Evolutionary conservation across 1,284 basidiomycete genomes (phyloP).

Genomic region (Fomes fomentarius): DNA sequence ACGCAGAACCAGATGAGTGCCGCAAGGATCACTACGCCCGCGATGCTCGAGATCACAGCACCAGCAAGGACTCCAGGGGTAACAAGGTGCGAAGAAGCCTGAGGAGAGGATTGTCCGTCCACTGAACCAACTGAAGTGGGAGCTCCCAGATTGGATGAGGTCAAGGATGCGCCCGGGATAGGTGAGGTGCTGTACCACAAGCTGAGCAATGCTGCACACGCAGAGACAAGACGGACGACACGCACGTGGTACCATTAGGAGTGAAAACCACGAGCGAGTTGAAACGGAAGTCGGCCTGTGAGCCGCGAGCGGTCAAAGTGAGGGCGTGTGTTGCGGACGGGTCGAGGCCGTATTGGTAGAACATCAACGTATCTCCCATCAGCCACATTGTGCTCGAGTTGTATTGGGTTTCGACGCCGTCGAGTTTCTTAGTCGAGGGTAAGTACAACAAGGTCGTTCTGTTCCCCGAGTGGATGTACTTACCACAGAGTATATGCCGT

Average conservation of each 20-base stretch:
- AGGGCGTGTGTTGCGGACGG: conserved; percentile 34
- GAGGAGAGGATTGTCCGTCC: too few species aligned
- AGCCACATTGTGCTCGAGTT: conserved; percentile 39
- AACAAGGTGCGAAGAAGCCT: background rate
- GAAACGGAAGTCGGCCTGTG: conserved; percentile 23
- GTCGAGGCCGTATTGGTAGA: conserved; percentile 38
- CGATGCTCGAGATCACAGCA: conserved; percentile 10
- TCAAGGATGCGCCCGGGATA: background rate
- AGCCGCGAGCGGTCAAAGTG: conserved; percentile 31
- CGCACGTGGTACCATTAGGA: background rate
- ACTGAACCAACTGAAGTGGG: too few species aligned
- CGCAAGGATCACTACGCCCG: conserved; percentile 2
- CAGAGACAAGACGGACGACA: background rate
- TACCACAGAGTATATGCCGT: background rate
- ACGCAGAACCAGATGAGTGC: conserved; percentile 6
- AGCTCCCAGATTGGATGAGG: background rate
- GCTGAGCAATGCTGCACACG: background rate
- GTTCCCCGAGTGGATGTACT: background rate
- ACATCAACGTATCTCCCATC: conserved; percentile 37
- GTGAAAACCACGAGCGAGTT: conserved; percentile 24
- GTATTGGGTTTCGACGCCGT: conserved; percentile 29
- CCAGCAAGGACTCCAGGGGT: conserved; percentile 15
- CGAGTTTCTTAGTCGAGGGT: conserved; percentile 20
- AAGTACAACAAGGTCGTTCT: too few species aligned
- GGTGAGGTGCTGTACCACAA: background rate